Conservation (phyloP, 805 yeast genomes). For the Candida michaelii region DNA sequence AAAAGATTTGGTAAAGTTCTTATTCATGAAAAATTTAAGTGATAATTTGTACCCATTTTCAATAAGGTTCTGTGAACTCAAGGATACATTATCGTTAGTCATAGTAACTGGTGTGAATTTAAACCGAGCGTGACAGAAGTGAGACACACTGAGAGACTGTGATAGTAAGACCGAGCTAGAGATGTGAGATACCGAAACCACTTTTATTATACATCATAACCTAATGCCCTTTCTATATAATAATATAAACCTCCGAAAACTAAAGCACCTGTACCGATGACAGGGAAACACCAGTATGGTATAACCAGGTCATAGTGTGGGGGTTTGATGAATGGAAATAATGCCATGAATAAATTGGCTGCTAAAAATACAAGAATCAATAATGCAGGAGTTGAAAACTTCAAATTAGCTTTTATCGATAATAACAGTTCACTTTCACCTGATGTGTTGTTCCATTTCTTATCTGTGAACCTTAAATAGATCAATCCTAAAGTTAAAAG, state of each 20-base stretch:
- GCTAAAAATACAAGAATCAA: slow-evolving; percentile 39
- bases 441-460: slow-evolving; percentile 24
- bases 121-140: not conserved
- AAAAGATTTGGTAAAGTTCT: slow-evolving; percentile 34
- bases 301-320: slow-evolving; percentile 27
- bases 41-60: slow-evolving; percentile 30
- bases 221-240: slow-evolving; percentile 5
- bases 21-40: slow-evolving; percentile 39
- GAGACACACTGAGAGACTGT: not conserved
- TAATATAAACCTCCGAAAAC: slow-evolving; percentile 38
- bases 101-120: slow-evolving; percentile 2
- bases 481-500: slow-evolving; percentile 53
- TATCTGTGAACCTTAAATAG: slow-evolving; percentile 46
- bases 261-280: slow-evolving; percentile 49
- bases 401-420: slow-evolving; percentile 4
- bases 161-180: too few relatives aligned
- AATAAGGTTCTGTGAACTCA: slow-evolving; percentile 10
- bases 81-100: slow-evolving; percentile 8
- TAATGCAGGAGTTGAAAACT: slow-evolving; percentile 25
- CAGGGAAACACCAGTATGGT: slow-evolving; percentile 61
- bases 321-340: slow-evolving; percentile 58
- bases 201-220: too few relatives aligned
- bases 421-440: slow-evolving; percentile 23
- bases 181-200: too few relatives aligned
- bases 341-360: slow-evolving; percentile 50